These are phyloP conservation scores for Termitomyces sp. DNA, from an alignment of 768 basidiomycete species.

Conservation along the genomic window DNA sequence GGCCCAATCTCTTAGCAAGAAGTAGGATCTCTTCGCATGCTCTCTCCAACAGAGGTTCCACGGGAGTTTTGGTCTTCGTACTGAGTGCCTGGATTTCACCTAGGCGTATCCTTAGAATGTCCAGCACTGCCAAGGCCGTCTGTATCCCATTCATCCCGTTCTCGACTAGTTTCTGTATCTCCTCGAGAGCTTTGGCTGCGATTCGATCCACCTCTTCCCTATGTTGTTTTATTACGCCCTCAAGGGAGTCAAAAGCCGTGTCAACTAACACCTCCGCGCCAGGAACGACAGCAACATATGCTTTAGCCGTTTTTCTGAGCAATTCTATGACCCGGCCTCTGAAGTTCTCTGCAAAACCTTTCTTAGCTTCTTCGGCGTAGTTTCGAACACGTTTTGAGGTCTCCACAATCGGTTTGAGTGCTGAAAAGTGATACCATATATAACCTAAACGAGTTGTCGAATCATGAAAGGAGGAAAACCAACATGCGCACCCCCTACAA, in stretches of 20 bases:
- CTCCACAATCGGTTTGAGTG: conserved; percentile 32
- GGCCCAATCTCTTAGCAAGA: not conserved
- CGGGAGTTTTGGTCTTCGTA: not conserved
- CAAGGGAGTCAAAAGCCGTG: conserved; percentile 38
- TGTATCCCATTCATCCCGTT: not conserved
- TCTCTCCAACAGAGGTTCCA: not conserved
- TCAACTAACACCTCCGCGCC: conserved; percentile 35
- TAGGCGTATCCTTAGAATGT: not conserved
- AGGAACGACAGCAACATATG: conserved; percentile 36
- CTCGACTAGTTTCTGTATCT: conserved; percentile 19
- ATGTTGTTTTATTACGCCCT: conserved; percentile 32
- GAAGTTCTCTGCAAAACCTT: conserved; percentile 1
- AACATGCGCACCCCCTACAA: not conserved
- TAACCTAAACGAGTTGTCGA: conserved; percentile 24
- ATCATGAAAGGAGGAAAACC: not conserved
- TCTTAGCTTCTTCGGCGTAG: conserved; percentile 16
- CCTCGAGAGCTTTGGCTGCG: conserved; percentile 29
- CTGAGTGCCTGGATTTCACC: not conserved
- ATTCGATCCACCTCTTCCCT: conserved; percentile 35
- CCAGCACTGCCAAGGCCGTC: not conserved
- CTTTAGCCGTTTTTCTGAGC: conserved; percentile 36
- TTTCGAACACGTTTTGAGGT: conserved; percentile 22
- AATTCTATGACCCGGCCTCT: conserved; percentile 29
- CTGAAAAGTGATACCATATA: conserved; percentile 37
- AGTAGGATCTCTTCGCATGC: not conserved